phyloP scores from a whole-genome alignment of 2,329 filamentous ascomycete genomes.

The Pyrenochaeta sp. region DNA sequence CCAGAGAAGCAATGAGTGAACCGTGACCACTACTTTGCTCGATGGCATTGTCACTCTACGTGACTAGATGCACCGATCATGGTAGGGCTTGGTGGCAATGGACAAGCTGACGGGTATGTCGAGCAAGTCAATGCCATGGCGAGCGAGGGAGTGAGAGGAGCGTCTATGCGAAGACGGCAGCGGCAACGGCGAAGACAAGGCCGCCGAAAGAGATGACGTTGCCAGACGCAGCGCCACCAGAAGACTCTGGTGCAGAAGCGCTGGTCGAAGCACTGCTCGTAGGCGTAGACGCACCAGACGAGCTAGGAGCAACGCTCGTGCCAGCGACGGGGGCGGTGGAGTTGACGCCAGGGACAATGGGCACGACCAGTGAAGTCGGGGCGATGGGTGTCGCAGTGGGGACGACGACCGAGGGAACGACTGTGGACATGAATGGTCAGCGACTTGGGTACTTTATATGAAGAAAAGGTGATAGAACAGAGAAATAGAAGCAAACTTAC shows the following conservation, averaged over 20 bases:
- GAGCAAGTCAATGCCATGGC: conserved; percentile 7
- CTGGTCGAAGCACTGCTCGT: conserved; percentile 16
- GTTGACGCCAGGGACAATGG: conserved; percentile 17
- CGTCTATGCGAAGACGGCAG: conserved; percentile 39
- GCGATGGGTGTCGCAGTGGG: conserved; percentile 17
- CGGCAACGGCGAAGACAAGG: conserved; percentile 35
- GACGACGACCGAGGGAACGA: conserved; percentile 10
- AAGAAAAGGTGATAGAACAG: no score
- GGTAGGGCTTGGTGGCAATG: no score
- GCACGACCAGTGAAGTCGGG: conserved; percentile 8
- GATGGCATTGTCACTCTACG: background rate
- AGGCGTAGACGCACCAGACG: conserved; percentile 5
- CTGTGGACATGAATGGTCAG: conserved; percentile 6
- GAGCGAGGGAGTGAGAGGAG: background rate
- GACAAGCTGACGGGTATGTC: no score
- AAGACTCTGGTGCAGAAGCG: conserved; percentile 18
- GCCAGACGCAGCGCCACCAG: conserved; percentile 30
- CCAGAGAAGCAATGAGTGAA: conserved; percentile 2
- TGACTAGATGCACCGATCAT: background rate
- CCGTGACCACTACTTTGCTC: no score
- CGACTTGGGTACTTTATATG: no score
- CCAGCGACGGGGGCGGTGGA: conserved; percentile 6
- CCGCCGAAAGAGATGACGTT: conserved; percentile 41
- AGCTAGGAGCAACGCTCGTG: conserved; percentile 2
- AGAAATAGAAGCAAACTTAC: no score